Percentiles rank a stretch among this genome's conserved stretches.
Evolutionary conservation across 192 early-diverging fungal genomes (phyloP).

Genomic region (Gamsiella multidivaricata): DNA sequence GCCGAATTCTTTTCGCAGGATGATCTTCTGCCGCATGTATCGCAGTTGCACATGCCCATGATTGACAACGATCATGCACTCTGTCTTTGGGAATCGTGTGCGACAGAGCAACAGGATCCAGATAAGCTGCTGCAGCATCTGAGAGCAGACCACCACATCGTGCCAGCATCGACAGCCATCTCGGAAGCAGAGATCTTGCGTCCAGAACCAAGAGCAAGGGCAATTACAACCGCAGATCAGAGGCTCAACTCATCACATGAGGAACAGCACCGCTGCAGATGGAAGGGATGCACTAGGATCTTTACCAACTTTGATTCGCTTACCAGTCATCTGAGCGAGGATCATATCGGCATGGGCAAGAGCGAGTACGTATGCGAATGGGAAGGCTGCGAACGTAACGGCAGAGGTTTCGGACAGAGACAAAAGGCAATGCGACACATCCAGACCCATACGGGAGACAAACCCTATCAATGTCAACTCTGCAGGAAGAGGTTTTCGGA

Average conservation of each 20-base stretch:
- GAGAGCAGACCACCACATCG: constrained; percentile 64
- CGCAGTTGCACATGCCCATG: constrained; percentile 55
- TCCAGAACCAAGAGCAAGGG: constrained; percentile 12
- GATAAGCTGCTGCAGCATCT: constrained; percentile 72
- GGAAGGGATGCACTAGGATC: constrained; percentile 70
- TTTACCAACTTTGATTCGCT: constrained; percentile 73
- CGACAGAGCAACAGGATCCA: constrained; percentile 57
- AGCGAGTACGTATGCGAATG: constrained; percentile 66
- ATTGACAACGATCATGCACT: constrained; percentile 43
- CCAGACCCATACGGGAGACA: constrained; percentile 80
- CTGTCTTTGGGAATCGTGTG: constrained; percentile 75
- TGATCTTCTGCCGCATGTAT: constrained; percentile 65
- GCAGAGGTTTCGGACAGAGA: constrained; percentile 61
- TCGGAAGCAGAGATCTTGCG: constrained; percentile 16
- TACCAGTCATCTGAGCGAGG: constrained; percentile 71
- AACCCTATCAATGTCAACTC: constrained; percentile 61
- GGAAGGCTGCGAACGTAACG: constrained; percentile 62
- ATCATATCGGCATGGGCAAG: constrained; percentile 71
- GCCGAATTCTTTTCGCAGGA: constrained; percentile 62
- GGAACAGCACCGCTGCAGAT: constrained; percentile 76
- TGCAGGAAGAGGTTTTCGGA: constrained; percentile 81
- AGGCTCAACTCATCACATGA: constrained; percentile 1
- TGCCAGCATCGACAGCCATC: constrained; percentile 28
- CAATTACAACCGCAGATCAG: background rate
- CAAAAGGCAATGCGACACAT: constrained; percentile 83